phyloP scores from a whole-genome alignment of 441 rosid genomes.

The Aquilaria agallochum region DNA sequence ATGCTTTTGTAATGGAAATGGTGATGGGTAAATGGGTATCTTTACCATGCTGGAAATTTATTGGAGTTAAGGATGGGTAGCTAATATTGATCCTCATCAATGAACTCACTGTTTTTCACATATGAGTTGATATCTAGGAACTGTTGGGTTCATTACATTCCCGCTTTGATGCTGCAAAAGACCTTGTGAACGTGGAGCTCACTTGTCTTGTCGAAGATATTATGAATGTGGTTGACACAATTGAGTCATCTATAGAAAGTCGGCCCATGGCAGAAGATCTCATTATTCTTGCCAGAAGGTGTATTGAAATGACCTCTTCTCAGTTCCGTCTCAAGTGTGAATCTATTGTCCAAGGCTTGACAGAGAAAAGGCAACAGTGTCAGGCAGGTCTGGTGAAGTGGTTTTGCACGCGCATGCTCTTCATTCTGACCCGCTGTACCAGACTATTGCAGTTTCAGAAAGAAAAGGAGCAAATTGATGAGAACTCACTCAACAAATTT shows the following conservation, averaged over 20 bases:
- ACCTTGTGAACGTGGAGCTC: constrained; percentile 55
- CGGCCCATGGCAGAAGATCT: constrained; percentile 57
- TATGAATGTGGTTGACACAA: constrained; percentile 48
- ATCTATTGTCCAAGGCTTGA: constrained; percentile 65
- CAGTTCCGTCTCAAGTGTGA: constrained; percentile 69
- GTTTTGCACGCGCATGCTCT: constrained; percentile 76
- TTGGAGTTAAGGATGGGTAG: constrained; percentile 7
- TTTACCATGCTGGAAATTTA: constrained; percentile 1
- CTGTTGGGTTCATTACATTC: constrained; percentile 65
- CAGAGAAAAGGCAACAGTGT: constrained; percentile 64
- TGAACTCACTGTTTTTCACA: not conserved
- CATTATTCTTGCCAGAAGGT: constrained; percentile 45
- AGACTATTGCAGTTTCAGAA: constrained; percentile 79
- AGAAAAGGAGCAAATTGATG: constrained; percentile 64
- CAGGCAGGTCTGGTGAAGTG: constrained; percentile 66
- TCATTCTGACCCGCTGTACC: constrained; percentile 83
- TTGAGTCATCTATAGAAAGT: constrained; percentile 50
- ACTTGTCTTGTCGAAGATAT: constrained; percentile 53
- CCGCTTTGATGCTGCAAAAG: constrained; percentile 77
- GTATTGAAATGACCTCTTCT: constrained; percentile 60
- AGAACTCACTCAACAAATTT: constrained; percentile 56
- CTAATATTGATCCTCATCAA: constrained; percentile 6
- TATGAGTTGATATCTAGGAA: constrained; percentile 42
- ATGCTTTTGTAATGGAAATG: not conserved
- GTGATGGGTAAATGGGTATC: not conserved